These are phyloP conservation scores for Erysimum cheiri DNA, from an alignment of 441 rosid species.

Conservation along the genomic window DNA sequence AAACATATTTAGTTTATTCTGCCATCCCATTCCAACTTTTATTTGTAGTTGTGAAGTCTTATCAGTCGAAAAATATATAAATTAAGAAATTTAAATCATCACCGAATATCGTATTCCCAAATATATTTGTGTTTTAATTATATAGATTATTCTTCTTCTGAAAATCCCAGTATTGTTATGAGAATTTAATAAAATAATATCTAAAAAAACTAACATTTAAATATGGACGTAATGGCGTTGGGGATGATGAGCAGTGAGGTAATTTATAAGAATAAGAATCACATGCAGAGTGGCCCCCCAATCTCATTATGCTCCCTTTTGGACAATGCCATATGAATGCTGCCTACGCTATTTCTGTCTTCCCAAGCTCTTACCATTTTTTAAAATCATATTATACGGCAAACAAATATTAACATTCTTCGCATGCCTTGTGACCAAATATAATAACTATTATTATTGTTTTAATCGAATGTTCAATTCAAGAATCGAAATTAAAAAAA, in stretches of 20 bases:
- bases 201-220: background rate
- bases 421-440: background rate
- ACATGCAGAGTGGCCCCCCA: slow-evolving; percentile 37
- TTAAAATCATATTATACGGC: background rate
- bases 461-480: slow-evolving; percentile 4
- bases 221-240: slow-evolving; percentile 8
- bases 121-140: background rate
- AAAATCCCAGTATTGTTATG: background rate
- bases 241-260: slow-evolving; percentile 27
- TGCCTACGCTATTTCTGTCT: slow-evolving; percentile 21
- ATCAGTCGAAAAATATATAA: background rate
- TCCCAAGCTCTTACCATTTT: background rate
- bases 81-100: background rate
- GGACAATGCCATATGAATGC: slow-evolving; percentile 34
- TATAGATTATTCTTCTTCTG: background rate
- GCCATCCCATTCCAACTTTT: background rate
- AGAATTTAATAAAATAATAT: background rate
- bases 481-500: background rate
- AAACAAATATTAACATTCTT: slow-evolving; percentile 10
- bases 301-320: slow-evolving; percentile 38
- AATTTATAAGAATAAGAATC: slow-evolving; percentile 24
- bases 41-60: background rate
- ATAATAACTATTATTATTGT: background rate
- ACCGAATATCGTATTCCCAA: background rate
- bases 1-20: background rate